These are phyloP conservation scores for Phytophthora meadii DNA, from an alignment of 352 stramenopile species.

Conservation along the genomic window DNA sequence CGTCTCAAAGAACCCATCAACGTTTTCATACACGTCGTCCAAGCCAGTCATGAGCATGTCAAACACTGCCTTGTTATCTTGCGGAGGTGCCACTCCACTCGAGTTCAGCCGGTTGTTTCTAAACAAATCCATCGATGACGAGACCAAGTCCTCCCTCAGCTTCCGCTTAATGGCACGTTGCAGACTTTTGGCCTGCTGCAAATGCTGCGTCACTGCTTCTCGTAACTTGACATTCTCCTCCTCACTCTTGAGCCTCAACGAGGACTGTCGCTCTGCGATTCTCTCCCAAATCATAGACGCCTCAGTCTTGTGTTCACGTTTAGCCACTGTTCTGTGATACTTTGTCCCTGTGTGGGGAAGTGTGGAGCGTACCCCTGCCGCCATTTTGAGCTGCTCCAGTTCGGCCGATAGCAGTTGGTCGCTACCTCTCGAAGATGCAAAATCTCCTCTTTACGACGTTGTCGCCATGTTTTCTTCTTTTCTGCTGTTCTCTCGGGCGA, in stretches of 20 bases:
- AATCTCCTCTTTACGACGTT: constrained; percentile 35
- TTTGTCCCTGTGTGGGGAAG: constrained; percentile 4
- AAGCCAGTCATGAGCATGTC: constrained; percentile 21
- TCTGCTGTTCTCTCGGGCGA: neutral
- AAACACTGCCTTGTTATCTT: constrained; percentile 28
- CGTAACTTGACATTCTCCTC: constrained; percentile 28
- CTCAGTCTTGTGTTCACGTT: constrained; percentile 14
- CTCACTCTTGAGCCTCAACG: constrained; percentile 17
- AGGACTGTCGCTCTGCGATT: constrained; percentile 28
- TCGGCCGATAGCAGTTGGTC: constrained; percentile 26
- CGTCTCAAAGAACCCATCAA: constrained; percentile 19
- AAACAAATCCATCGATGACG: constrained; percentile 23
- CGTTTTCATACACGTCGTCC: constrained; percentile 8
- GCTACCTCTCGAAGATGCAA: constrained; percentile 25
- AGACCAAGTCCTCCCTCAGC: constrained; percentile 9
- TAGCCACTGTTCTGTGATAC: neutral
- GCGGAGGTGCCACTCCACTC: constrained; percentile 24
- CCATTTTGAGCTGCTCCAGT: constrained; percentile 26
- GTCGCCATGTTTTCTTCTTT: constrained; percentile 31
- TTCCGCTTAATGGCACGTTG: constrained; percentile 31
- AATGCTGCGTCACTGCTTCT: constrained; percentile 8
- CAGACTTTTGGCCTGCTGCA: constrained; percentile 28
- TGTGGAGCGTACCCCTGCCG: constrained; percentile 26
- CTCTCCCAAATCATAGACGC: constrained; percentile 27
- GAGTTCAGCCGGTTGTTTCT: constrained; percentile 8